Evolutionary conservation across 164 flowering plant species (phyloP), one percentile per base, ranked within the genome.

Genomic region (Warburgia ugandensis): DNA sequence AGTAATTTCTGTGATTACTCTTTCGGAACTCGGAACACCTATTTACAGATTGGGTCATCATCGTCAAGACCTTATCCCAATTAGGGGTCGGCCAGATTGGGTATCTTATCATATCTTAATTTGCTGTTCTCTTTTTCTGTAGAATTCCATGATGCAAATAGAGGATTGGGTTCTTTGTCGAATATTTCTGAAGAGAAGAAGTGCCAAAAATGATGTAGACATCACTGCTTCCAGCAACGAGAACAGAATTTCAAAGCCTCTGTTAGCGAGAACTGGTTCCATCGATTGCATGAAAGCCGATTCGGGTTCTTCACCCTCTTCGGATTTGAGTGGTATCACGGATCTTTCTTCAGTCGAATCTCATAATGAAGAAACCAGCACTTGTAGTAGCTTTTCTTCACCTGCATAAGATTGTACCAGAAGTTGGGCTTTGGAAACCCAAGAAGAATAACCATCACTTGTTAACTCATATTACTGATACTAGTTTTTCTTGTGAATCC

Each of bases 161-260:
- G 81, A 69, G 36, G 68, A 75, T 21, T 83, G 91, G 91, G 77
- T 76, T 41, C 38, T 83, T 6, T 83, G 86, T 39, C 73, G 72
- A n/a, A 55, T 83, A 36, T 80, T 73, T 55, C 5, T 55, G 59
- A 80, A 66, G 76, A 70, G 60, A 53, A 61, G 71, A 56, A 68
- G 50, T 17, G 17, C 30, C 5, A 43, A 49, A 43, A 56, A 37
- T 36, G 62, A 59, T 8, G 37, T 40, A 0, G 63, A 44, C 13
- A 45, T 49, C 12, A 45, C 10, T 28, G 40, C 46, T 48, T 44
- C 44, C 31, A 32, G 59, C 36, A 47, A 40, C 27, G 35, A 50
- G 7, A 36, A 52, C 48, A 35, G 26, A 40, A 43, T 32, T 8
- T 16, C 22, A 23, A 52, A 52, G 40, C 36, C 27, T 4, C 44